A percentile compares a stretch with the other conserved stretches of the same genome.
These are phyloP conservation scores for Fusarium sp. DNA, from an alignment of 2,329 filamentous ascomycete species.

Conservation along the genomic window DNA sequence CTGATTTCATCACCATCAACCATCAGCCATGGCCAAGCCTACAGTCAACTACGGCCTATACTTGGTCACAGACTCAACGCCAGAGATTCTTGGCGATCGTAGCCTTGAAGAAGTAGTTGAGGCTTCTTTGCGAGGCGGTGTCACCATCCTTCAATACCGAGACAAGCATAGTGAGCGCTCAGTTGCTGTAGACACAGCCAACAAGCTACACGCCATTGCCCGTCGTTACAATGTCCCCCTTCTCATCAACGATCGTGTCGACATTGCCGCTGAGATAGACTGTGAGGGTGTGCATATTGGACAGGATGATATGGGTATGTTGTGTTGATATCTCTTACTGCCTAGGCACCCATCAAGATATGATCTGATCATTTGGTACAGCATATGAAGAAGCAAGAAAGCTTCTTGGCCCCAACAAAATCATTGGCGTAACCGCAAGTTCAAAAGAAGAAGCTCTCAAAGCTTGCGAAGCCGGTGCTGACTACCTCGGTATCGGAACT, in stretches of 20 bases:
- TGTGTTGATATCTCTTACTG: conserved; percentile 42
- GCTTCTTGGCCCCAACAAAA: conserved; percentile 78
- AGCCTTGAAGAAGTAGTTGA: conserved; percentile 80
- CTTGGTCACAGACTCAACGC: conserved; percentile 93
- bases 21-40: conserved; percentile 20
- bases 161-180: conserved; percentile 86
- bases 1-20: not conserved
- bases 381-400: conserved; percentile 66
- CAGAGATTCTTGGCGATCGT: conserved; percentile 77
- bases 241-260: conserved; percentile 91
- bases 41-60: conserved; percentile 83
- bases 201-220: conserved; percentile 77
- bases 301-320: conserved; percentile 87
- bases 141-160: conserved; percentile 88
- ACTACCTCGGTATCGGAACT: conserved; percentile 92
- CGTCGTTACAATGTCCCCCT: conserved; percentile 76
- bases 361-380: conserved; percentile 20
- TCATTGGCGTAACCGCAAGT: conserved; percentile 90
- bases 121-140: conserved; percentile 80
- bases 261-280: conserved; percentile 84
- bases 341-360: not conserved
- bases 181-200: conserved; percentile 75
- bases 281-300: conserved; percentile 95
- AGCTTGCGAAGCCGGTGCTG: conserved; percentile 80
- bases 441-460: conserved; percentile 76